Evolutionary conservation across 106 monocot genomes (phyloP).

Genomic region (Dendrobium officinale): DNA sequence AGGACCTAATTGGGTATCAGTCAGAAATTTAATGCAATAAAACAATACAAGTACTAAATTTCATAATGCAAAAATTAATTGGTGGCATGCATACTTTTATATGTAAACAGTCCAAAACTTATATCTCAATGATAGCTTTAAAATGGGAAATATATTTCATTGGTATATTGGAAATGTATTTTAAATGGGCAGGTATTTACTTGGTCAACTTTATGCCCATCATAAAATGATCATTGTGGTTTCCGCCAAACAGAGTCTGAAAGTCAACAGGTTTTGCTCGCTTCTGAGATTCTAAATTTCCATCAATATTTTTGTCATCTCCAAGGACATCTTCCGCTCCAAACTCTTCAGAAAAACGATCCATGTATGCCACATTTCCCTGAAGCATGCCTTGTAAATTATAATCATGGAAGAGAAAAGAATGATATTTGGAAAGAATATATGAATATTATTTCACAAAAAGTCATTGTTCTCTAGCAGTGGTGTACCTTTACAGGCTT

Average conservation of each 20-base stretch:
- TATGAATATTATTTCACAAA: background rate
- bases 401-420: background rate
- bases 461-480: background rate
- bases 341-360: constrained; percentile 66
- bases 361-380: constrained; percentile 68
- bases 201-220: constrained; percentile 88
- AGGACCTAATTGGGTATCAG: background rate
- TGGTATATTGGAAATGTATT: background rate
- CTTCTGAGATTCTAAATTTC: constrained; percentile 24
- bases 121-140: background rate
- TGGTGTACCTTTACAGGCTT: too few relatives aligned
- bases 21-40: background rate
- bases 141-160: background rate
- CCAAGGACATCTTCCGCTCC: constrained; percentile 39
- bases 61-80: background rate
- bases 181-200: constrained; percentile 26
- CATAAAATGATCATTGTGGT: constrained; percentile 82
- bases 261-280: constrained; percentile 62
- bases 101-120: background rate
- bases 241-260: constrained; percentile 71
- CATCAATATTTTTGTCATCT: constrained; percentile 9
- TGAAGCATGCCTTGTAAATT: constrained; percentile 15
- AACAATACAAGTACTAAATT: background rate
- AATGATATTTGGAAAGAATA: background rate
- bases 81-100: background rate